phyloP scores from a whole-genome alignment of 495 filamentous ascomycete species.

The Penicillium cosmopolitanum region DNA sequence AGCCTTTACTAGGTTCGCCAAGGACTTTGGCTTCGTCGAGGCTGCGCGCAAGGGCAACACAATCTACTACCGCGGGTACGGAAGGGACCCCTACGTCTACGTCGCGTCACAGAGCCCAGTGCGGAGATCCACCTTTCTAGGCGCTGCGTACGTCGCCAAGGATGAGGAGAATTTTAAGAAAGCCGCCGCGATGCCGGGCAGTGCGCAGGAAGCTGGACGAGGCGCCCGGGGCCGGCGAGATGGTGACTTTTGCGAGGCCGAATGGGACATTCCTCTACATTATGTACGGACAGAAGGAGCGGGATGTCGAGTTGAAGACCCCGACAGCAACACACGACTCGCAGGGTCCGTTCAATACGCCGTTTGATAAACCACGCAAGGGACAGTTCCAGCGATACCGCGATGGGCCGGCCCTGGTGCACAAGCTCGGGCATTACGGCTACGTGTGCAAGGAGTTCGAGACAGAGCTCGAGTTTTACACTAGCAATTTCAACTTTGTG shows the following conservation, averaged over 20 bases:
- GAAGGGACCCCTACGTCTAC: conserved; percentile 58
- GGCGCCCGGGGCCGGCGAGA: conserved; percentile 33
- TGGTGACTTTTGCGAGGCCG: conserved; percentile 27
- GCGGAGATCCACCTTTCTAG: conserved; percentile 49
- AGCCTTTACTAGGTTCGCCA: conserved; percentile 49
- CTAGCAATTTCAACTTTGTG: conserved; percentile 64
- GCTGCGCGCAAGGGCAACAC: conserved; percentile 43
- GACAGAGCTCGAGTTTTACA: conserved; percentile 61
- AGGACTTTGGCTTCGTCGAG: conserved; percentile 59
- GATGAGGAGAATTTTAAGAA: conserved; percentile 55
- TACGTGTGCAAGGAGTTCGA: conserved; percentile 60
- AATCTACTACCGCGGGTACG: conserved; percentile 62
- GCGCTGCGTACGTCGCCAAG: conserved; percentile 56
- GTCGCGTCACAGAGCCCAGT: conserved; percentile 44
- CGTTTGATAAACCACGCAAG: conserved; percentile 22
- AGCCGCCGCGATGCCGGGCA: conserved; percentile 17
- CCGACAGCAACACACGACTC: conserved; percentile 17
- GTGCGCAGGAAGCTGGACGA: conserved; percentile 20
- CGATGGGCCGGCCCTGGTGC: conserved; percentile 63
- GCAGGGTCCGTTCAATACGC: conserved; percentile 10
- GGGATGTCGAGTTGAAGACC: background rate
- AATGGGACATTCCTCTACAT: conserved; percentile 32
- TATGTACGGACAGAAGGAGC: conserved; percentile 27
- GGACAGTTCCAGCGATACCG: conserved; percentile 39
- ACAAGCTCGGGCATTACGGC: conserved; percentile 75